A percentile compares a stretch with the other conserved stretches of the same genome.
Conservation (phyloP, 495 filamentous ascomycete genomes). For the Neurospora sublineolata region DNA sequence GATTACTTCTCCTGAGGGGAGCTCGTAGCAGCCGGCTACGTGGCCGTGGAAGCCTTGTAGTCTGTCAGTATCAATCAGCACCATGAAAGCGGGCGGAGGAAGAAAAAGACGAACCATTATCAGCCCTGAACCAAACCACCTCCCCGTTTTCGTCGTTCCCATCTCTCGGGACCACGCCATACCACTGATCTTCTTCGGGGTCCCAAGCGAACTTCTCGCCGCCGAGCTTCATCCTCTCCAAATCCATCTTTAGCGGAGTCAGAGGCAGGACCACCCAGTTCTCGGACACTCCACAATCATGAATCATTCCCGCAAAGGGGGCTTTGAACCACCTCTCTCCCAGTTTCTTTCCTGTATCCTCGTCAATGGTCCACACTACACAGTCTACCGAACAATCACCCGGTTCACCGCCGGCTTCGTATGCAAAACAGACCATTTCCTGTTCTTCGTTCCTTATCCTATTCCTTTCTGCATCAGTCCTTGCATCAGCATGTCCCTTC, state of each 20-base stretch:
- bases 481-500: no score
- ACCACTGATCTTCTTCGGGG: slow-evolving; percentile 38
- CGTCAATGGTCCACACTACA: slow-evolving; percentile 34
- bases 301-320: slow-evolving; percentile 46
- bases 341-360: slow-evolving; percentile 25
- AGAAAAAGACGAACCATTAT: slow-evolving; percentile 29
- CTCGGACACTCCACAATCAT: slow-evolving; percentile 41
- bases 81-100: neutral
- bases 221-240: slow-evolving; percentile 42
- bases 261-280: slow-evolving; percentile 43
- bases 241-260: slow-evolving; percentile 38
- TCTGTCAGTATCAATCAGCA: neutral
- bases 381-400: slow-evolving; percentile 35
- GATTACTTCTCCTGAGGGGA: slow-evolving; percentile 35
- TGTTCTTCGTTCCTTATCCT: neutral
- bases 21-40: slow-evolving; percentile 40
- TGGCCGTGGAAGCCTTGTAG: slow-evolving; percentile 35
- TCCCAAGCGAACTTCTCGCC: slow-evolving; percentile 48
- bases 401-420: slow-evolving; percentile 39
- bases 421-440: slow-evolving; percentile 47
- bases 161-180: slow-evolving; percentile 37
- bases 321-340: slow-evolving; percentile 39
- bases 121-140: slow-evolving; percentile 36
- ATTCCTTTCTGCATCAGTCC: neutral
- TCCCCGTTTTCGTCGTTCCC: slow-evolving; percentile 35